Conservation (phyloP, 768 basidiomycete species). For the Amanita rimosa region DNA sequence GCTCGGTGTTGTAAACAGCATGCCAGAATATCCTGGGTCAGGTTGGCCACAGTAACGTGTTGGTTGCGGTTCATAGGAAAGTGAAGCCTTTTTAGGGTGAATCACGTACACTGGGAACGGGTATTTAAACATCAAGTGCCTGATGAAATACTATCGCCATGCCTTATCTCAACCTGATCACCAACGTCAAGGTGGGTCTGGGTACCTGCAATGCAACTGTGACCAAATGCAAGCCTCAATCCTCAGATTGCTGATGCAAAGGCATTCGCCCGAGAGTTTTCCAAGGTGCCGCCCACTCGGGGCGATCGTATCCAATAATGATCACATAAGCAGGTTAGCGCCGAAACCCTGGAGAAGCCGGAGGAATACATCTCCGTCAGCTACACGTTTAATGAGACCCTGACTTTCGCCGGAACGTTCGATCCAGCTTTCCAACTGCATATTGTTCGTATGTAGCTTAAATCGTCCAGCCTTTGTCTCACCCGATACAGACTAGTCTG, state of each 20-base stretch:
- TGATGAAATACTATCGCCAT: constrained; percentile 12
- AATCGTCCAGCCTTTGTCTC: not conserved
- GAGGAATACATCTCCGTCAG: constrained; percentile 42
- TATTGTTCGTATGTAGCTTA: constrained; percentile 32
- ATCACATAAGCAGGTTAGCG: constrained; percentile 30
- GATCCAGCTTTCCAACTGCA: constrained; percentile 54
- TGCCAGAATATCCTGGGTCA: constrained; percentile 1
- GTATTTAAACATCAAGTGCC: too few species aligned
- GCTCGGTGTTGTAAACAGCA: not conserved
- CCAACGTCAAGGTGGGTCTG: constrained; percentile 29
- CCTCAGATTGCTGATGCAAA: constrained; percentile 25
- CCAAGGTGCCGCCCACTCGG: constrained; percentile 28
- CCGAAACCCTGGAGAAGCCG: constrained; percentile 42
- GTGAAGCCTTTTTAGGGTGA: too few species aligned
- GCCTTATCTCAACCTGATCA: constrained; percentile 31
- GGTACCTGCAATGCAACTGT: not conserved
- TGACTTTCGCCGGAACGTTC: constrained; percentile 50
- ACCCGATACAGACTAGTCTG: constrained; percentile 35
- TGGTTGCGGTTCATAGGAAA: not conserved
- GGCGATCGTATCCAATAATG: not conserved
- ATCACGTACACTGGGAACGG: too few species aligned
- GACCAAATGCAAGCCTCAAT: too few species aligned
- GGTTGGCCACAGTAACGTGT: constrained; percentile 1
- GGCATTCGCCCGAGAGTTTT: constrained; percentile 39
- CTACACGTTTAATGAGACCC: constrained; percentile 44